Evolutionary conservation across 2,329 filamentous ascomycete species (phyloP).

Genomic region (Calonectria fujianensis): DNA sequence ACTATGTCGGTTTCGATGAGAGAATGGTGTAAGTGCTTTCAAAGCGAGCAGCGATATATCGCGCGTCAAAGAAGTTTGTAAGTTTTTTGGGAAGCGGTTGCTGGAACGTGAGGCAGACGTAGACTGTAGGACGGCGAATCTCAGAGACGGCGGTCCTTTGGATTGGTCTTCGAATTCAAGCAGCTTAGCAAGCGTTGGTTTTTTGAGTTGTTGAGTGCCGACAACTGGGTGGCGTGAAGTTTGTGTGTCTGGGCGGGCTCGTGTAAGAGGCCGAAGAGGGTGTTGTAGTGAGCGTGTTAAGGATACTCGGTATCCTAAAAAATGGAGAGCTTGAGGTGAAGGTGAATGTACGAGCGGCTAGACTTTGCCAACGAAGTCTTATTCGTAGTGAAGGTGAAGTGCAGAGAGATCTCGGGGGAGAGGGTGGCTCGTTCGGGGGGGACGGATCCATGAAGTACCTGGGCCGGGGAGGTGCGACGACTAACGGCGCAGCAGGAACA

Average conservation of each 20-base stretch:
- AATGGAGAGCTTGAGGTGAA: constrained; percentile 43
- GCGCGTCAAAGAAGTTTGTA: constrained; percentile 37
- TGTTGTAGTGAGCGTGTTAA: constrained; percentile 27
- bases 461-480: constrained; percentile 32
- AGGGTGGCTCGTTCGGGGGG: constrained; percentile 39
- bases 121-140: constrained; percentile 27
- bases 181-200: not conserved
- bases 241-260: constrained; percentile 31
- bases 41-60: constrained; percentile 46
- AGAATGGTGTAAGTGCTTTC: constrained; percentile 51
- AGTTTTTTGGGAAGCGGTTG: constrained; percentile 25
- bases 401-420: constrained; percentile 46
- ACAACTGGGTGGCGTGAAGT: constrained; percentile 37
- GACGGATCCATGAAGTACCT: constrained; percentile 52
- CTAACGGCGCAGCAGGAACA: constrained; percentile 43
- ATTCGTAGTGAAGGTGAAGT: constrained; percentile 50
- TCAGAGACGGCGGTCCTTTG: constrained; percentile 25
- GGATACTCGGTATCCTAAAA: constrained; percentile 56
- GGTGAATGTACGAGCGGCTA: constrained; percentile 54
- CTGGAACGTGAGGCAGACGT: constrained; percentile 25
- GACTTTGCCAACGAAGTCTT: constrained; percentile 76
- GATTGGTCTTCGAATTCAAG: constrained; percentile 1
- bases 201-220: constrained; percentile 32
- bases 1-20: constrained; percentile 38
- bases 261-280: constrained; percentile 48